Base-by-base conservation (phyloP, 1,139 yeast species). In the Pichiaceae sp. region DNA sequence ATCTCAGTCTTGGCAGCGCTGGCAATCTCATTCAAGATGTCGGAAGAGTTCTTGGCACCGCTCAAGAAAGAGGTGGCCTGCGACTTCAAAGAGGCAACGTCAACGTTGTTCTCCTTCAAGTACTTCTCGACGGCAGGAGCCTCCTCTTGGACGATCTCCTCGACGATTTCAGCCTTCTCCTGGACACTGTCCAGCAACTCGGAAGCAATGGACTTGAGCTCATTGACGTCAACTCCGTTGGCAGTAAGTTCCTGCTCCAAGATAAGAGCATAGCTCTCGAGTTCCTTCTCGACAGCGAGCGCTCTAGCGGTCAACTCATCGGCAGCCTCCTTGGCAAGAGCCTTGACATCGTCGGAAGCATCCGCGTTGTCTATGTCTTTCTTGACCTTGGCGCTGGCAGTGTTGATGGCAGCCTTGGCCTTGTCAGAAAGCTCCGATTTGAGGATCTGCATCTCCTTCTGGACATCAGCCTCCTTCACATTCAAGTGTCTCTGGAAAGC, bases 401-500 rank as follows among this genome's bases (percentile, higher is more conserved):
- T 7, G 24, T 21, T 21, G 24, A 21, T 21, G 24, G 24, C 24
- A 21, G 24, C 24, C 24, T 21, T 21, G 11, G 24, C 24, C 11
- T 21, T 7, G 24, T 21, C 24, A 21, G 9, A 7, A 21, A 21
- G 7, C 9, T 21, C 24, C 7, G 24, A 21, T 11, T 21, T 21
- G 24, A 21, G 24, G 24, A 21, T 21, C 11, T 21, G 24, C 24
- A 21, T 21, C 24, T 21, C 24, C 24, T 21, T 21, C 11, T 21
- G 24, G 24, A 21, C 7, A 11, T 21, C 11, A 7, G 7, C 24
- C 7, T 7, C 9, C 7, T 7, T 21, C 9, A 21, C 24, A 11
- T 21, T 7, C 9, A 21, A 11, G 45, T 63, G 67, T 47, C 60
- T 60, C 42, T 77, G 70, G 62, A 85, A 85, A 11, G 75, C 67